Evolutionary conservation across 2,329 filamentous ascomycete species (phyloP).

Genomic region (Neonectria magnoliae): DNA sequence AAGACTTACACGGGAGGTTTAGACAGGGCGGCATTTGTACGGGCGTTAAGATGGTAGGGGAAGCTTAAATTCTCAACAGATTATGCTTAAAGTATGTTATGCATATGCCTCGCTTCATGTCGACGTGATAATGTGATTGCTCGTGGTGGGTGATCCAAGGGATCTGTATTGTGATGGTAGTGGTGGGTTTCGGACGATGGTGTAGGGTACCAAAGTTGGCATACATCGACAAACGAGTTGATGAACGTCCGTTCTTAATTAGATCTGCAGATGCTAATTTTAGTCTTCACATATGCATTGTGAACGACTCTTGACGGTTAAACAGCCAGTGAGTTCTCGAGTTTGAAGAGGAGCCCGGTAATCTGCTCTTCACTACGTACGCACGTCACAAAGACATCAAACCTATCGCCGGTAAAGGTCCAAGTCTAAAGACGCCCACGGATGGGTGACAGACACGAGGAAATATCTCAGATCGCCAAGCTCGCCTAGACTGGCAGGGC

Average conservation of each 20-base stretch:
- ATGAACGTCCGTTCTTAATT: no score
- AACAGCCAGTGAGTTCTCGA: not conserved
- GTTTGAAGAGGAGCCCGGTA: not conserved
- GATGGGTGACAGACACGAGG: not conserved
- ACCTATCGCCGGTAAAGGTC: not conserved
- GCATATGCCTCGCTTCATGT: not conserved
- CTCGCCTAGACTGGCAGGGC: not conserved
- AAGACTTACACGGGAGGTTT: slow-evolving; percentile 13
- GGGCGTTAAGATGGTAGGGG: not conserved
- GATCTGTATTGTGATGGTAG: not conserved
- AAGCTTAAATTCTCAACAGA: not conserved
- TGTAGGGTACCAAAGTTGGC: not conserved
- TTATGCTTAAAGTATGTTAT: not conserved
- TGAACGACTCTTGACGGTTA: not conserved
- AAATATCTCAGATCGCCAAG: not conserved
- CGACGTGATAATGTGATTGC: not conserved
- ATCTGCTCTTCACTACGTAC: not conserved
- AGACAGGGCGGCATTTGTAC: not conserved
- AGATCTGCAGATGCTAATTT: no score
- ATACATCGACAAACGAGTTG: not conserved
- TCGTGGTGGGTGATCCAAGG: not conserved
- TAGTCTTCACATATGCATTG: not conserved
- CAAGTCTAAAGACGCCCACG: not conserved
- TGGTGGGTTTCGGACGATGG: not conserved
- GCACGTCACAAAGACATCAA: not conserved